Base-by-base conservation (phyloP, 106 monocot species). In the Chionographis japonica region DNA sequence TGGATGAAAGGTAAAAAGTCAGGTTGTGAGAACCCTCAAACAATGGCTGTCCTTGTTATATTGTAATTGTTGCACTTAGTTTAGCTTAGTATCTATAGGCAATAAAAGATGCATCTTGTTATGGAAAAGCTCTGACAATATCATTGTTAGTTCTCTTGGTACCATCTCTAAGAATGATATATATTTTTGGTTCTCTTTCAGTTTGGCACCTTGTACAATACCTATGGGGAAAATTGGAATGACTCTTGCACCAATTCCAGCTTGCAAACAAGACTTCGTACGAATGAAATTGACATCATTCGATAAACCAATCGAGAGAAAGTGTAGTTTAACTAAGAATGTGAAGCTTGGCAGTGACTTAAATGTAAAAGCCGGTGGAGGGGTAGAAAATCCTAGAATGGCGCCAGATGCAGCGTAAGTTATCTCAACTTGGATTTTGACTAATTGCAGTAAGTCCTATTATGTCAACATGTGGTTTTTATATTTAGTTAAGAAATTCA, bases 361-460 rank as follows among this genome's bases (percentile, higher is more conserved):
- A 75, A 81, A 86, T 80, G 4, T 72, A 43, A 94, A 80, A 81
- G 66, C 66, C 27, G 72, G 39, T 56, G 84, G 87, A 37, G 63
- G 51, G 40, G 74, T 68, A 58, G 81, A 80, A 63, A 85, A 71
- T 85, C 69, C 65, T 72, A 92, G 82, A 67, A 79, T 98, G 85
- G 98, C 98, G 60, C 87, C 93, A 71, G 98, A 98, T 81, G 98
- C 98, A 85, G 98, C 83, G 93, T 98, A 88, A 82, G 37, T 46
- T 19, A 64, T 75, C 51, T 66, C 50, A 14, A 37, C 61, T 49
- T 65, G 4, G 39, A 12, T 17, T 1, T 50, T 20, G 5, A 0
- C n/a, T 10, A 8, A 56, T 53, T 46, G 46, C 9, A 46, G 5
- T 27, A 27, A 27, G 1, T 27, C 27, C 27, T 27, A 27, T 27